Evolutionary conservation across 345 rosid species (phyloP).

Genomic region (Luvunga scandens): DNA sequence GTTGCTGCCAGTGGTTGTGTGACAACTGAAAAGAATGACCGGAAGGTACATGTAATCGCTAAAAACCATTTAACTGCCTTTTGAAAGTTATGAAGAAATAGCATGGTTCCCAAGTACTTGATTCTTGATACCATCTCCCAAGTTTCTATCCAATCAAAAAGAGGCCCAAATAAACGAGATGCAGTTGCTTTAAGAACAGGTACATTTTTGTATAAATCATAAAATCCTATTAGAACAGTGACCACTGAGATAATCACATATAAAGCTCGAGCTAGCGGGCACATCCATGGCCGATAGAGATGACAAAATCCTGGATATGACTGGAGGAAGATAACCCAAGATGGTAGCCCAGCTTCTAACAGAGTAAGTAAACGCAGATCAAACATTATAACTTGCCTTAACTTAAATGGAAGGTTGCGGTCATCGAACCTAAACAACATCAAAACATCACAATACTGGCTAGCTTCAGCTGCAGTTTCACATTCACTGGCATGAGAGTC

Average conservation of each 20-base stretch:
- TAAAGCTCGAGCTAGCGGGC: slow-evolving; percentile 85
- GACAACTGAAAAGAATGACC: slow-evolving; percentile 62
- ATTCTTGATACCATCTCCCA: slow-evolving; percentile 98
- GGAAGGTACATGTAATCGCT: slow-evolving; percentile 41
- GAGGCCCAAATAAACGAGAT: slow-evolving; percentile 80
- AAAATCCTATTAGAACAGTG: slow-evolving; percentile 90
- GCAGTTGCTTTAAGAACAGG: slow-evolving; percentile 95
- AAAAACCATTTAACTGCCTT: slow-evolving; percentile 78
- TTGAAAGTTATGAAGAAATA: slow-evolving; percentile 86
- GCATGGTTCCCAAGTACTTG: slow-evolving; percentile 96
- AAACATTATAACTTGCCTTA: slow-evolving; percentile 67
- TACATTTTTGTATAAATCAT: slow-evolving; percentile 93
- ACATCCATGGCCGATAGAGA: slow-evolving; percentile 98
- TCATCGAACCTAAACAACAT: slow-evolving; percentile 77
- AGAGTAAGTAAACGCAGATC: slow-evolving; percentile 81
- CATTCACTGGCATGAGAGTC: slow-evolving; percentile 33
- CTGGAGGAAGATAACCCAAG: slow-evolving; percentile 97
- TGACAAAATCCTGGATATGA: slow-evolving; percentile 94
- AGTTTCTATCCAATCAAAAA: slow-evolving; percentile 90
- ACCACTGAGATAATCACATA: slow-evolving; percentile 70
- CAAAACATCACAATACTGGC: slow-evolving; percentile 66
- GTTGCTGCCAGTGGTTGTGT: slow-evolving; percentile 60
- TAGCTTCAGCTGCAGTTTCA: slow-evolving; percentile 47
- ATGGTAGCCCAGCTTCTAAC: slow-evolving; percentile 95
- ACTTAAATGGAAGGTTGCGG: slow-evolving; percentile 73